Evolutionary conservation across 2,329 filamentous ascomycete species (phyloP), one percentile per base, ranked within the genome.

Genomic region (Claviceps quebecensis): DNA sequence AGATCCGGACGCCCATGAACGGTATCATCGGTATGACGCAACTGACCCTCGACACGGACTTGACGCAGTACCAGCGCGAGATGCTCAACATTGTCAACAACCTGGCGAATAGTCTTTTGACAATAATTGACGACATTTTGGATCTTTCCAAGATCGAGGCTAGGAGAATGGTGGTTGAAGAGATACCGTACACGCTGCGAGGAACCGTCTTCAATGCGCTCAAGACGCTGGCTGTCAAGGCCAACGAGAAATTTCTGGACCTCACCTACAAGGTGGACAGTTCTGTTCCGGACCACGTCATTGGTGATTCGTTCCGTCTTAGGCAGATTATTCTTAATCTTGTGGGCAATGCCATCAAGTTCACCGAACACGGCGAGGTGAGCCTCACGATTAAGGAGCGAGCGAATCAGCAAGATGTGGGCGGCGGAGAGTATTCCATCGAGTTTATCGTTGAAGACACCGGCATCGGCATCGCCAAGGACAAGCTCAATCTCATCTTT

Each of bases 41-140:
- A 67, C 75, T 98, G 52, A 96, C 93, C 1, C 76, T 98, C 50
- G 93, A 98, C 65, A 96, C 91, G 40, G 85, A 97, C 64, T 75
- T 98, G 53, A 95, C 90, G 45, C 87, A 90, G 62, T 94, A 95
- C 62, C 93, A 96, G 62, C 83, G 93, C 59, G 93, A 98, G 70
- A 97, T 97, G 91, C 73, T 97, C 67, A 97, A 96, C 60, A 95
- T 96, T 61, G 91, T 98, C 59, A 91, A 96, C 69, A 95, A 94
- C 63, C 74, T 97, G 58, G 93, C 91, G 58, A 96, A 96, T 71
- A 95, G 91, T 69, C 72, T 98, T 60, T 72, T 98, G 61, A 97
- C 91, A 48, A 97, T 98, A 60, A 97, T 98, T 63, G 91, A 98
- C 65, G 82, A 86, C 62, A 86, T 86, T 62, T 65, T 86, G 57